Evolutionary conservation across 345 rosid genomes (phyloP), one percentile per base, ranked within the genome.

Genomic region (Trapa incisa): DNA sequence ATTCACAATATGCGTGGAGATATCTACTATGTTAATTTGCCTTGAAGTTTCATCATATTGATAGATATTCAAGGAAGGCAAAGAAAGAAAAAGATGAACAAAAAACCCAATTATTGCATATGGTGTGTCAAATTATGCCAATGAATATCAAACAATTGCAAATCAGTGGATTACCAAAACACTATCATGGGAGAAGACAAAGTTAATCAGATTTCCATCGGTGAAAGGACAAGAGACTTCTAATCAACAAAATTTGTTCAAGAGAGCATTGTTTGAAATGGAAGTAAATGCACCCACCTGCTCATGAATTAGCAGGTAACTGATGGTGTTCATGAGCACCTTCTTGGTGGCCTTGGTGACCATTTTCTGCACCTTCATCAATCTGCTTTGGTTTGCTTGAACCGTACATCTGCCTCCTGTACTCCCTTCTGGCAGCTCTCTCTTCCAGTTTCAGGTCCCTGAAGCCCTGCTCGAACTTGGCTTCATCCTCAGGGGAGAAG

Each of bases 391-490:
- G 84, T 58, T 81, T 74, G 22, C 74, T 73, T 15, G 82, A n/a
- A 54, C 84, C 84, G 47, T 77, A 77, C 71, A 81, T 73, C 69
- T 80, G 80, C 69, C 89, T 80, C 74, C 95, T 83, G 72, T 79
- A 78, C 72, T 86, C 89, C 80, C 74, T 85, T 6, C 89, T 89
- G 66, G 85, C 79, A 4, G 73, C 93, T 71, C 86, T 79, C 76
- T 91, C 83, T 8, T 84, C 84, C 61, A 89, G 70, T 60, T 83
- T 91, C 82, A 87, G 75, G 63, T 89, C 88, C 73, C 86, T 87
- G 72, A 91, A 91, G 6, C 86, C 87, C 75, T 89, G 85, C 61
- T 85, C 97, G 16, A 91, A 82, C 78, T 79, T 84, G 69, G 86
- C 83, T 77, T 91, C 96, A 66, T 85, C 92, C 76, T 87, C 93